Conservation (phyloP, 805 yeast genomes). For the Lipomyces orientalis region DNA sequence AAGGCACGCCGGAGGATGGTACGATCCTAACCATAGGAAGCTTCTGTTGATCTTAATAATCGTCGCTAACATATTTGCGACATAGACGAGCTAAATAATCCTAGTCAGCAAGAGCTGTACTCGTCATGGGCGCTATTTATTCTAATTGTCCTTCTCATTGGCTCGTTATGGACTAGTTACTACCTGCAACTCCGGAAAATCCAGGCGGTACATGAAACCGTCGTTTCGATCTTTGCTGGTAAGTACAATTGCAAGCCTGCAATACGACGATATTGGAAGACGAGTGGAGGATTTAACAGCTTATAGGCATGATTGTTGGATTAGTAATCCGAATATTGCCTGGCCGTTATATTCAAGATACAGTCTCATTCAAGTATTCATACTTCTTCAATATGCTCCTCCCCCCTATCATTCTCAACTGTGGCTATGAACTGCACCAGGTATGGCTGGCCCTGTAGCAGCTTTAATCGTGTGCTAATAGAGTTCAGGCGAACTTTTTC, state of each 20-base stretch:
- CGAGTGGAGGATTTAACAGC: background rate
- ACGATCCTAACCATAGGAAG: background rate
- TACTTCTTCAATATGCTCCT: constrained; percentile 91
- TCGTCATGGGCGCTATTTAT: constrained; percentile 97
- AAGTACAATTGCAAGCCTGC: constrained; percentile 53
- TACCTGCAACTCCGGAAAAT: constrained; percentile 88
- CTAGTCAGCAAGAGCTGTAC: constrained; percentile 91
- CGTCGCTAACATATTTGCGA: background rate
- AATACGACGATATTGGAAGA: background rate
- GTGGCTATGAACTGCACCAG: constrained; percentile 95
- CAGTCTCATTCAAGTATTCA: constrained; percentile 91
- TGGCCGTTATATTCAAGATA: constrained; percentile 96
- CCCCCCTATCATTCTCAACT: constrained; percentile 94
- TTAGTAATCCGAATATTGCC: constrained; percentile 87
- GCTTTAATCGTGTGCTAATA: background rate
- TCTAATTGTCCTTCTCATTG: constrained; percentile 73
- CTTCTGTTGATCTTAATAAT: background rate
- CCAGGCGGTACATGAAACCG: constrained; percentile 96
- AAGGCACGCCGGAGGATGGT: constrained; percentile 18
- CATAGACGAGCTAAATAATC: constrained; percentile 53
- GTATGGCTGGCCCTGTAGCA: background rate
- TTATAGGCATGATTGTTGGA: constrained; percentile 65
- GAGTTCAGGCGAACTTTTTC: constrained; percentile 78
- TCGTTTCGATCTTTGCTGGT: constrained; percentile 92
- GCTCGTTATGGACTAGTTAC: constrained; percentile 94